Base-by-base conservation (phyloP, 2,329 filamentous ascomycete species). In the Emericellopsis atlantica region DNA sequence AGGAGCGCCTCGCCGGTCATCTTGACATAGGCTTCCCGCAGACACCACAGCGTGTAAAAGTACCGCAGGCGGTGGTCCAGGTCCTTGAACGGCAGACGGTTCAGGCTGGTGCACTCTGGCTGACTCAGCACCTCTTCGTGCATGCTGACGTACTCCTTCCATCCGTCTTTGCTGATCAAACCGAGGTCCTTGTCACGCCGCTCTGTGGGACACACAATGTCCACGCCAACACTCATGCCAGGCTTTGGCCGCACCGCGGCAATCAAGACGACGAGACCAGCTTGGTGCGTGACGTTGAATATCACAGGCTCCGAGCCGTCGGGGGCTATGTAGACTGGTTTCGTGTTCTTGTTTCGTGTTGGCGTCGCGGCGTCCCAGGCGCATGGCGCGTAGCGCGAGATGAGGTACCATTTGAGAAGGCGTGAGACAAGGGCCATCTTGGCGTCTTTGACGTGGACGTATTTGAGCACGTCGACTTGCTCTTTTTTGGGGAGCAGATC, bases 1-100 rank as follows among this genome's bases (percentile, higher is more conserved):
- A 88, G 65, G 43, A 90, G 66, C 1, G 82, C 84, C 51, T 89
- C 82, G 22, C 84, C 84, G 24, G 82, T 84, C 64, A 90, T 78
- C 71, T 89, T 90, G 58, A 89, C 79, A 55, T 85, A 89, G 1
- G 83, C 79, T 62, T 90, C 84, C 50, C 85, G 79, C 56, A 86
- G 70, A 56, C 81, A 85, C 80, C 84, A 90, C 44, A 83, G 74
- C 1, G 81, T 73, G 55, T 88, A 90, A 54, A 90, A 90, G 40
- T 73, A 69, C 5, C 81, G 69, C 23, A 89, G 63, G 53, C 79
- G 79, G 18, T 63, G 69, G 44, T 82, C 79, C 15, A 42, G 44
- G 24, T 45, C 37, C 22, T 36, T 36, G 39, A 59, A 51, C 12
- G 61, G 50, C 38, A 66, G 51, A 39, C 53, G 48, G 55, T 81